Evolutionary conservation across 1,284 basidiomycete genomes (phyloP).

Genomic region (Ganoderma resinaceum): DNA sequence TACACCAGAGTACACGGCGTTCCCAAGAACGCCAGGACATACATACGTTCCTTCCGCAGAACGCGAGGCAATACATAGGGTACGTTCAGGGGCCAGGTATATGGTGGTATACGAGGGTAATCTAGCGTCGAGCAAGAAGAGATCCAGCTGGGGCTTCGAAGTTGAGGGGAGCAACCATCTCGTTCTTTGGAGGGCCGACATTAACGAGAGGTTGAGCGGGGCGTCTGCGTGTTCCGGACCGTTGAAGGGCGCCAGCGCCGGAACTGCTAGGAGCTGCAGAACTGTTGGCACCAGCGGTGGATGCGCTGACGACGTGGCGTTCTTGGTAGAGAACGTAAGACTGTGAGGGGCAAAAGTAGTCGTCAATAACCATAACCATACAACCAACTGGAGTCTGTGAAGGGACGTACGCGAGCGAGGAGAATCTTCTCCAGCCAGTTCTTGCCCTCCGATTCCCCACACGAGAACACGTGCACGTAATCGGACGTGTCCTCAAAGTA

Average conservation of each 20-base stretch:
- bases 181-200: slow-evolving; percentile 35
- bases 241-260: slow-evolving; percentile 43
- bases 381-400: neutral
- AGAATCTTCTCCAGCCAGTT: slow-evolving; percentile 77
- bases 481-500: slow-evolving; percentile 87
- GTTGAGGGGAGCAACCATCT: slow-evolving; percentile 33
- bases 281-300: slow-evolving; percentile 16
- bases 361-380: slow-evolving; percentile 8
- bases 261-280: slow-evolving; percentile 25
- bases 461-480: slow-evolving; percentile 85
- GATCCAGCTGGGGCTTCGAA: slow-evolving; percentile 70
- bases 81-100: neutral
- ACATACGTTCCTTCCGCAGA: neutral
- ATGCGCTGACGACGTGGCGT: slow-evolving; percentile 66
- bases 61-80: neutral
- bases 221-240: slow-evolving; percentile 56
- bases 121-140: slow-evolving; percentile 53
- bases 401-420: slow-evolving; percentile 71
- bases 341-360: slow-evolving; percentile 44
- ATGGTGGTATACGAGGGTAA: neutral
- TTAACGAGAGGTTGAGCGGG: slow-evolving; percentile 50
- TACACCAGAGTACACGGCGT: neutral
- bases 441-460: slow-evolving; percentile 72
- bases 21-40: neutral
- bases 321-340: slow-evolving; percentile 85